Conservation (phyloP, 2,329 filamentous ascomycete species). For the Chrysoporthe austroafricana region DNA sequence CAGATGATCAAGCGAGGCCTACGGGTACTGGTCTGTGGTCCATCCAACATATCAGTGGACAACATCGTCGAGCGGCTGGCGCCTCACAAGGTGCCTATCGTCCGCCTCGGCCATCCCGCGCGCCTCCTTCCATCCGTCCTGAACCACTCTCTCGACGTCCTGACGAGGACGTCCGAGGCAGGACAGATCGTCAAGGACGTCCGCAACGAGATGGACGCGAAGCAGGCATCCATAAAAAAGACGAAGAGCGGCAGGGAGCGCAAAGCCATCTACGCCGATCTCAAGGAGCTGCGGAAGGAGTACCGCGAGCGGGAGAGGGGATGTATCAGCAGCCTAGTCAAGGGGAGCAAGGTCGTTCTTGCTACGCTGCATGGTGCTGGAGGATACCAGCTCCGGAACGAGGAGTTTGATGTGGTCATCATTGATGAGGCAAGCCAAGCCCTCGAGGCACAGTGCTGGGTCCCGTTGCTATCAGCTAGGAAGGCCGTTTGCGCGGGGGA, state of each 20-base stretch:
- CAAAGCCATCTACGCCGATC: constrained; percentile 79
- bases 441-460: constrained; percentile 96
- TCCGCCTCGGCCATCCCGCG: constrained; percentile 91
- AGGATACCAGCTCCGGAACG: constrained; percentile 76
- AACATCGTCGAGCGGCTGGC: constrained; percentile 95
- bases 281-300: constrained; percentile 85
- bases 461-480: constrained; percentile 76
- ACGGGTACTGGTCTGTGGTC: constrained; percentile 89
- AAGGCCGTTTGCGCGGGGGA: constrained; percentile 94
- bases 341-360: constrained; percentile 82
- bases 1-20: constrained; percentile 77
- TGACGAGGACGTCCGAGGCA: constrained; percentile 89
- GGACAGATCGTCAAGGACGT: constrained; percentile 89
- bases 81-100: constrained; percentile 81
- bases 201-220: constrained; percentile 88
- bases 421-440: constrained; percentile 97
- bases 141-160: constrained; percentile 85
- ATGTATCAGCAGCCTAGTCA: constrained; percentile 77
- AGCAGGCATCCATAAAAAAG: constrained; percentile 87
- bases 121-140: constrained; percentile 86
- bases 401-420: constrained; percentile 89
- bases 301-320: constrained; percentile 82
- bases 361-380: constrained; percentile 93
- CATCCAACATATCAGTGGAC: constrained; percentile 96
- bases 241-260: constrained; percentile 80